Base-by-base conservation (phyloP, 2,329 filamentous ascomycete species). In the Tolypocladium album region DNA sequence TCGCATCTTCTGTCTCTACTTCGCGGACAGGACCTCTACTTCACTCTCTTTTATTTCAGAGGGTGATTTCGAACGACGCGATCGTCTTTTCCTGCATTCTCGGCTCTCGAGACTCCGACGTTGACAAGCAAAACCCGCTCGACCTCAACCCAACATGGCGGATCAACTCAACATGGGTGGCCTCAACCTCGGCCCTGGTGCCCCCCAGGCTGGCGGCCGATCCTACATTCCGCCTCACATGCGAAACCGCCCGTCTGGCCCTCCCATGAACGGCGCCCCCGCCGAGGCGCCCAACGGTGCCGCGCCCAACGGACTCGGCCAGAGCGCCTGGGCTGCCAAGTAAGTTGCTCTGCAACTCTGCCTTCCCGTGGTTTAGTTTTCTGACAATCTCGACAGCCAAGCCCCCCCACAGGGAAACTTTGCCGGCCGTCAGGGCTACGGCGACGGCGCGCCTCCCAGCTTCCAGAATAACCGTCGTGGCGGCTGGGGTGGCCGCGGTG, bases 151-250 rank as follows among this genome's bases (percentile, higher is more conserved):
- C 78, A 87, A 76, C 72, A 92, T 92, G 88, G 88, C 88, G 74
- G 88, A 90, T 71, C 87, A 92, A 80, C 83, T 94, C 70, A 90
- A 91, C 80, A 92, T 93, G 84, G 83, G 82, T 73, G 85, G 86
- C 72, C 80, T 93, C 70, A 87, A 78, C 76, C 79, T 93, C 65
- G 85, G 76, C 61, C 72, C 73, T 61, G 73, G 74, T 39, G 73
- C 70, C 60, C 70, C 72, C 59, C 67, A 69, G 55, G 66, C 64
- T 58, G 64, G 63, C 63, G 57, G 68, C 61, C 87, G 88, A 70
- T 89, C 89, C 60, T 94, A 94, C 81, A 92, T 94, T 67, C 90
- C 90, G 66, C 90, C 90, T 75, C 90, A 94, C 76, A 86, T 92
- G 81, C 87, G 90, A 71, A 79, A 78, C 68, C 83, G 68, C 34